Percentiles rank a stretch among this genome's conserved stretches.
Conservation (phyloP, 805 yeast genomes). For the Nakazawaea ishiwadae region DNA sequence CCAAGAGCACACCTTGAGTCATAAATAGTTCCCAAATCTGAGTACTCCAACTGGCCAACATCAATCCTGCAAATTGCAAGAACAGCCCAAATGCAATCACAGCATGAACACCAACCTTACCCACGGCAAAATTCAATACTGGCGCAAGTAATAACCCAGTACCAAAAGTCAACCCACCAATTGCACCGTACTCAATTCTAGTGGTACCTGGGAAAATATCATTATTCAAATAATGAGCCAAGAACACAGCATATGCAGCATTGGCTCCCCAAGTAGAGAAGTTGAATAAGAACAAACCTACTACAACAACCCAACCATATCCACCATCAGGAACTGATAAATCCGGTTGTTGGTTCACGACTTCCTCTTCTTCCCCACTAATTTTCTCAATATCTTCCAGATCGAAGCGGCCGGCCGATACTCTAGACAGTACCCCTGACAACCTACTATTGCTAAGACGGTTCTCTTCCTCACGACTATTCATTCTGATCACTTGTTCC, state of each 20-base stretch:
- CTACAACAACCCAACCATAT: conserved; percentile 60
- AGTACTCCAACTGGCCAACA: conserved; percentile 57
- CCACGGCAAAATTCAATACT: conserved; percentile 38
- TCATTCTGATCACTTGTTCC: background rate
- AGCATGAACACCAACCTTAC: conserved; percentile 35
- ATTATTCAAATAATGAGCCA: conserved; percentile 50
- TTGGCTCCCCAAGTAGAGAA: conserved; percentile 74
- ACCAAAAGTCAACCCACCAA: conserved; percentile 67
- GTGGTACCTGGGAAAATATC: conserved; percentile 50
- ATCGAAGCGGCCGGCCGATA: background rate
- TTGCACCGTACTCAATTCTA: conserved; percentile 55
- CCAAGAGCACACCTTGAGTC: conserved; percentile 64
- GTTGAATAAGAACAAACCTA: conserved; percentile 45
- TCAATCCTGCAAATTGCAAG: conserved; percentile 47
- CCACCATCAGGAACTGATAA: conserved; percentile 55
- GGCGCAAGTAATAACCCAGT: conserved; percentile 48
- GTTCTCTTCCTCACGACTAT: background rate
- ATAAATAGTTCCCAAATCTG: conserved; percentile 61
- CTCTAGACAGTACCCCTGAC: too few species aligned
- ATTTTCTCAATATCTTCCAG: too few species aligned
- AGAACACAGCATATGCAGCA: conserved; percentile 59
- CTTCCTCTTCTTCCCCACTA: background rate
- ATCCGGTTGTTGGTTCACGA: background rate
- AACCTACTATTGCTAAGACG: background rate
- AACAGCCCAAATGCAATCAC: conserved; percentile 43